Percentiles rank a stretch among this genome's conserved stretches.
phyloP scores from a whole-genome alignment of 208 protist genomes.

The Acanthamoeba rhysodes region DNA sequence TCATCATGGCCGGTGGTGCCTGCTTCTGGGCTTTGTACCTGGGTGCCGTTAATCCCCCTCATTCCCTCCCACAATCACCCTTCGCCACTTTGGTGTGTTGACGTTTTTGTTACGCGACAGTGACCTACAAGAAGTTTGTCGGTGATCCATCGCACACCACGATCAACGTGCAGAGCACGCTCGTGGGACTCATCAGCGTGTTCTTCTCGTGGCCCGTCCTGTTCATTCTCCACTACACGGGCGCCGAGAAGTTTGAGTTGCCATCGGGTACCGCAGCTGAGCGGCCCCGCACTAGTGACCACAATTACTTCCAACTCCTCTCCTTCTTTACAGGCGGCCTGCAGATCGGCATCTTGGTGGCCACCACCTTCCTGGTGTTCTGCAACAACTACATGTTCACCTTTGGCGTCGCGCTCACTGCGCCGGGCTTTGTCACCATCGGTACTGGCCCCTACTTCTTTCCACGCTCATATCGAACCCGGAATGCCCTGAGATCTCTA shows the following conservation, averaged over 20 bases:
- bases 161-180: conserved; percentile 23
- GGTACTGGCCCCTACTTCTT: background rate
- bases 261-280: background rate
- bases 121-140: conserved; percentile 50
- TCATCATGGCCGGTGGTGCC: conserved; percentile 4
- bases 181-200: conserved; percentile 25
- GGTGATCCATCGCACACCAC: conserved; percentile 14
- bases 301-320: background rate
- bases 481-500: background rate
- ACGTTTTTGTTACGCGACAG: background rate
- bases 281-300: background rate
- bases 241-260: conserved; percentile 1
- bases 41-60: background rate
- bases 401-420: conserved; percentile 25
- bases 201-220: conserved; percentile 25
- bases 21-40: conserved; percentile 37
- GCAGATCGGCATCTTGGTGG: conserved; percentile 26
- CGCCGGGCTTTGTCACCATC: conserved; percentile 20
- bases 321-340: background rate
- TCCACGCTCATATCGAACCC: background rate
- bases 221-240: conserved; percentile 22
- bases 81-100: background rate
- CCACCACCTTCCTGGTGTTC: conserved; percentile 15
- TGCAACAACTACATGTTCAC: conserved; percentile 49
- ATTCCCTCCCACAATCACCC: too few relatives aligned